Evolutionary conservation across 352 stramenopile species (phyloP).

Genomic region (Globisporangium acanthophoron): DNA sequence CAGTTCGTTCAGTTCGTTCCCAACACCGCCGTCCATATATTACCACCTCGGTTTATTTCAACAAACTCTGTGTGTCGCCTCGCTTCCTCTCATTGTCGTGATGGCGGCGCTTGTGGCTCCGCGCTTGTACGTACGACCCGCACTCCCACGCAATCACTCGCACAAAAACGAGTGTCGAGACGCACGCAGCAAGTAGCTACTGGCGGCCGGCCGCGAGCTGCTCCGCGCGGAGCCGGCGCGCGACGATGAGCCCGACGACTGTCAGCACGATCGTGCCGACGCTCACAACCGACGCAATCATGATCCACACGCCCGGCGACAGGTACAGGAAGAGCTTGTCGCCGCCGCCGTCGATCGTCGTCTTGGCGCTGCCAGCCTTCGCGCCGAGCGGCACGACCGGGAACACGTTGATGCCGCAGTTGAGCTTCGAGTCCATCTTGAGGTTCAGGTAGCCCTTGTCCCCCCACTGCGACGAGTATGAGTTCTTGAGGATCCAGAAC

Average conservation of each 20-base stretch:
- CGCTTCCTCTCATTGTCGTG: no score
- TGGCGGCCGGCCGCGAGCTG: conserved; percentile 3
- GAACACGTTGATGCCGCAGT: conserved; percentile 76
- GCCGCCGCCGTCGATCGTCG: conserved; percentile 44
- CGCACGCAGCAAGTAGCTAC: background rate
- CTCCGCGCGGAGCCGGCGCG: conserved; percentile 10
- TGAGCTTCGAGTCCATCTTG: conserved; percentile 65
- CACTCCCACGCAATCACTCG: no score
- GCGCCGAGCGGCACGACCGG: conserved; percentile 59
- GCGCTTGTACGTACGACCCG: no score
- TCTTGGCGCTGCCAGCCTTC: conserved; percentile 31
- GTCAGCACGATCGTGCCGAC: conserved; percentile 19
- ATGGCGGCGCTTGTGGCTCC: no score
- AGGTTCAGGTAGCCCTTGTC: conserved; percentile 64
- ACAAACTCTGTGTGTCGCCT: no score
- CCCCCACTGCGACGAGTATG: conserved; percentile 66
- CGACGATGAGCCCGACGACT: conserved; percentile 21
- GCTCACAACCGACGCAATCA: conserved; percentile 17
- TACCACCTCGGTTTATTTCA: no score
- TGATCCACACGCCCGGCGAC: conserved; percentile 26
- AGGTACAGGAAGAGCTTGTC: conserved; percentile 32
- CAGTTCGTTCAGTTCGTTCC: no score
- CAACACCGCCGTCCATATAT: no score
- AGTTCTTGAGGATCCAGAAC: conserved; percentile 86
- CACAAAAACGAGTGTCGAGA: no score